Percentiles rank a stretch among this genome's conserved stretches.
These are phyloP conservation scores for Verticillium nubilum DNA, from an alignment of 2,329 filamentous ascomycete species.

Conservation along the genomic window DNA sequence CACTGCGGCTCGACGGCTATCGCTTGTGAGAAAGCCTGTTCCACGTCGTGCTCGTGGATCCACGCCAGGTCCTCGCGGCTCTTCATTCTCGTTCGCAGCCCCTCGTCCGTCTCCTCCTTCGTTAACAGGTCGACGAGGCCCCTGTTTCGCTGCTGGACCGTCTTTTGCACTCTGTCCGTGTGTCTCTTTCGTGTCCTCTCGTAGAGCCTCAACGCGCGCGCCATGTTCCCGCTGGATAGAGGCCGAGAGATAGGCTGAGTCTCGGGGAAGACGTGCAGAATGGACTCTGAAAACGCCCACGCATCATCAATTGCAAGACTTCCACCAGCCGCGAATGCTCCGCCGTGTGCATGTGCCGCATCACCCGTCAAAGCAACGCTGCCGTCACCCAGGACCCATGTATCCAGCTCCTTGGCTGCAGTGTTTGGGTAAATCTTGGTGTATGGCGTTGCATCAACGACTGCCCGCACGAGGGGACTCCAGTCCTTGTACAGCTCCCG, in stretches of 20 bases:
- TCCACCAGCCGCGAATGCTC: constrained; percentile 33
- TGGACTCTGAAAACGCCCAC: constrained; percentile 32
- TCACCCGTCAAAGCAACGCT: constrained; percentile 31
- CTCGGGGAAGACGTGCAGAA: constrained; percentile 27
- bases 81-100: constrained; percentile 26
- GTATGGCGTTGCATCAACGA: constrained; percentile 33
- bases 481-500: constrained; percentile 32
- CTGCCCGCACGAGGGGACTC: constrained; percentile 31
- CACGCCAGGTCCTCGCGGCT: constrained; percentile 31
- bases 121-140: constrained; percentile 17
- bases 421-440: constrained; percentile 36
- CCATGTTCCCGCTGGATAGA: constrained; percentile 15
- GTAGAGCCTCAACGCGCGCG: constrained; percentile 29
- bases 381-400: constrained; percentile 31
- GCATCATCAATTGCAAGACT: constrained; percentile 34
- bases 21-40: constrained; percentile 22
- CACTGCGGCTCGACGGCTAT: not conserved
- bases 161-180: constrained; percentile 26
- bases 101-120: constrained; percentile 27
- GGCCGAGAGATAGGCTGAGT: not conserved
- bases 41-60: constrained; percentile 42
- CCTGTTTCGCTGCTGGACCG: constrained; percentile 25
- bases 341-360: constrained; percentile 34
- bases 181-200: constrained; percentile 36
- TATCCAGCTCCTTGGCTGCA: constrained; percentile 30